A percentile compares a stretch with the other conserved stretches of the same genome.
Conservation (phyloP, 106 monocot species). For the Ottelia alismoides region DNA sequence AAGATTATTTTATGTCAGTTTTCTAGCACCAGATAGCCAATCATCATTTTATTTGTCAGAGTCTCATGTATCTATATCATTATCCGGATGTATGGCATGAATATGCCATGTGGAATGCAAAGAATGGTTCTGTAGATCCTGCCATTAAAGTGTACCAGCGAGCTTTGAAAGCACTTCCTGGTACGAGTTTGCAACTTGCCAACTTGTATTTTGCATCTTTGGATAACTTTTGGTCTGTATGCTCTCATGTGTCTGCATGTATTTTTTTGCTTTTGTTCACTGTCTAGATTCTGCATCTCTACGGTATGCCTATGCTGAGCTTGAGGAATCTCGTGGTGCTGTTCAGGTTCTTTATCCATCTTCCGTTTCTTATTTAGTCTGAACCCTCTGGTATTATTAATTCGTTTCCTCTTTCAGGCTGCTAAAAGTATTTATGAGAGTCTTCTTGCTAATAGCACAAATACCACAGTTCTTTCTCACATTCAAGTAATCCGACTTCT, state of each 20-base stretch:
- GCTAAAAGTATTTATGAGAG: constrained; percentile 89
- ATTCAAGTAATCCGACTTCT: constrained; percentile 83
- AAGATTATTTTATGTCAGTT: too few species aligned
- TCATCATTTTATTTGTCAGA: constrained; percentile 31
- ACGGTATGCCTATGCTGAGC: constrained; percentile 91
- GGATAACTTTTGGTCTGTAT: too few species aligned
- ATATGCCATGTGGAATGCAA: constrained; percentile 69
- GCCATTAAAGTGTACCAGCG: constrained; percentile 65
- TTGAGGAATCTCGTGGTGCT: constrained; percentile 88
- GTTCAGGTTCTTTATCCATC: constrained; percentile 52
- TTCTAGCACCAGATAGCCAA: too few species aligned
- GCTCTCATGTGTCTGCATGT: too few species aligned
- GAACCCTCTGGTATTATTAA: too few species aligned
- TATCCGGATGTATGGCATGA: constrained; percentile 91
- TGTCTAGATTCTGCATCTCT: constrained; percentile 82
- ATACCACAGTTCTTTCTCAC: constrained; percentile 49
- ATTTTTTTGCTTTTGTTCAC: too few species aligned
- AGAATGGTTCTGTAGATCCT: constrained; percentile 57
- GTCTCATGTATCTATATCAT: constrained; percentile 69
- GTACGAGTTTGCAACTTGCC: too few species aligned
- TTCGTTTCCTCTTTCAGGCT: constrained; percentile 38
- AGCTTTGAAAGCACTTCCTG: constrained; percentile 78
- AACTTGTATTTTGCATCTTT: too few species aligned
- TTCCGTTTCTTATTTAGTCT: not conserved
- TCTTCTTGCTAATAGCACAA: constrained; percentile 34